Conservation (phyloP, 2,329 filamentous ascomycete genomes). For the Anthostomella pinea region DNA sequence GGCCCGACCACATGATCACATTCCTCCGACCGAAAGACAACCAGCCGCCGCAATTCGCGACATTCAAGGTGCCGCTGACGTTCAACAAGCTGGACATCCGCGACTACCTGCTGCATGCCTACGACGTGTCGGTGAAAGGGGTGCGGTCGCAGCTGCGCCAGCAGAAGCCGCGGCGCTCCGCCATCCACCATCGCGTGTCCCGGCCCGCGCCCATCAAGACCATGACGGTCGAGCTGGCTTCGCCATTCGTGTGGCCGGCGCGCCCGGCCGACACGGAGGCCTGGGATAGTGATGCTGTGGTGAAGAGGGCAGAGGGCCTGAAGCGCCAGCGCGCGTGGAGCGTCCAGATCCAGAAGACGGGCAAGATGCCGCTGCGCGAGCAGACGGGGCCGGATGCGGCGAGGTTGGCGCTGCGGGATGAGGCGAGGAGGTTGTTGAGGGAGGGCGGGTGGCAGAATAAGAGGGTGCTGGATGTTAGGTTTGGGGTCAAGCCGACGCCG, state of each 20-base stretch:
- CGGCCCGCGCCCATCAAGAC: slow-evolving; percentile 76
- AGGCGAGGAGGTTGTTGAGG: slow-evolving; percentile 61
- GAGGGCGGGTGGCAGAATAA: slow-evolving; percentile 59
- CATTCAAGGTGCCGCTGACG: slow-evolving; percentile 84
- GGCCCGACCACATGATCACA: slow-evolving; percentile 77
- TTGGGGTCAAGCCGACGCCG: too few relatives aligned
- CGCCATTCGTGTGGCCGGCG: slow-evolving; percentile 86
- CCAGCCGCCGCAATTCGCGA: slow-evolving; percentile 72
- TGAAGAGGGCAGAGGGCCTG: slow-evolving; percentile 34
- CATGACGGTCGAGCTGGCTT: slow-evolving; percentile 88
- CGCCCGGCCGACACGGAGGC: slow-evolving; percentile 53
- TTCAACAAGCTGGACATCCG: slow-evolving; percentile 97
- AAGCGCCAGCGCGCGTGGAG: slow-evolving; percentile 22
- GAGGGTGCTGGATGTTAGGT: slow-evolving; percentile 45
- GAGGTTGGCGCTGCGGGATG: slow-evolving; percentile 41
- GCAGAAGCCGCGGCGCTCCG: slow-evolving; percentile 51
- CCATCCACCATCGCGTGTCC: slow-evolving; percentile 56
- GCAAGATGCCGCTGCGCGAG: slow-evolving; percentile 40
- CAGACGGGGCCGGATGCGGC: slow-evolving; percentile 40
- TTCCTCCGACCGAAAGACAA: slow-evolving; percentile 70
- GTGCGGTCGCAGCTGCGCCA: slow-evolving; percentile 80
- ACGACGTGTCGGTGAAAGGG: slow-evolving; percentile 68
- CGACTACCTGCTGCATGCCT: slow-evolving; percentile 88
- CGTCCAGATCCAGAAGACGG: slow-evolving; percentile 25
- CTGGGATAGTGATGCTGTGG: slow-evolving; percentile 59